These are phyloP conservation scores for Trametes elegans DNA, from an alignment of 768 basidiomycete genomes.

Conservation along the genomic window DNA sequence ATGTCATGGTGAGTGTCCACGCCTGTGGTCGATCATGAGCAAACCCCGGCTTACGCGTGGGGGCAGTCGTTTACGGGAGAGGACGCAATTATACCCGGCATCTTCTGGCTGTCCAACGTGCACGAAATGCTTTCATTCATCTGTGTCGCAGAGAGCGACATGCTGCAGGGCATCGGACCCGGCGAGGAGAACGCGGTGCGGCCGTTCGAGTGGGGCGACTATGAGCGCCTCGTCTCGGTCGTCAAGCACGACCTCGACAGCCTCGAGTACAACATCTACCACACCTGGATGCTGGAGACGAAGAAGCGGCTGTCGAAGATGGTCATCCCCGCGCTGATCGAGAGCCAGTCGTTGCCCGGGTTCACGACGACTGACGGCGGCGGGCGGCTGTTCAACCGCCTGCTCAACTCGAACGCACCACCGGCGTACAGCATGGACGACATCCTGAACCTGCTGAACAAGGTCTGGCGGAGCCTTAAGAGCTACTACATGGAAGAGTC, in stretches of 20 bases:
- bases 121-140: conserved; percentile 99
- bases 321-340: conserved; percentile 98
- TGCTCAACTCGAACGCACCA: conserved; percentile 78
- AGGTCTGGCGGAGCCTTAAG: conserved; percentile 97
- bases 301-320: conserved; percentile 96
- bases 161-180: conserved; percentile 96
- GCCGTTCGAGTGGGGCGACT: conserved; percentile 95
- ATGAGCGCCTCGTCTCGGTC: conserved; percentile 94
- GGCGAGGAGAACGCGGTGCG: conserved; percentile 91
- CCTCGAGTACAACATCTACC: conserved; percentile 99
- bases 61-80: conserved; percentile 84
- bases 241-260: conserved; percentile 99
- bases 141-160: conserved; percentile 97
- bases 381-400: conserved; percentile 89
- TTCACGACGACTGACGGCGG: conserved; percentile 96
- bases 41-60: conserved; percentile 10
- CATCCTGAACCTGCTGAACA: conserved; percentile 93
- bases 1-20: conserved; percentile 85
- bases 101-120: conserved; percentile 99
- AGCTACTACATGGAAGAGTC: conserved; percentile 98
- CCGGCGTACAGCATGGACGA: conserved; percentile 99
- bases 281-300: conserved; percentile 98
- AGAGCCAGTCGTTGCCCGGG: conserved; percentile 95
- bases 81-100: conserved; percentile 93
- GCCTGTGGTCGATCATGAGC: no score